Evolutionary conservation across 441 rosid species (phyloP), one percentile per base, ranked within the genome.

Genomic region (Bruguiera hainesii): DNA sequence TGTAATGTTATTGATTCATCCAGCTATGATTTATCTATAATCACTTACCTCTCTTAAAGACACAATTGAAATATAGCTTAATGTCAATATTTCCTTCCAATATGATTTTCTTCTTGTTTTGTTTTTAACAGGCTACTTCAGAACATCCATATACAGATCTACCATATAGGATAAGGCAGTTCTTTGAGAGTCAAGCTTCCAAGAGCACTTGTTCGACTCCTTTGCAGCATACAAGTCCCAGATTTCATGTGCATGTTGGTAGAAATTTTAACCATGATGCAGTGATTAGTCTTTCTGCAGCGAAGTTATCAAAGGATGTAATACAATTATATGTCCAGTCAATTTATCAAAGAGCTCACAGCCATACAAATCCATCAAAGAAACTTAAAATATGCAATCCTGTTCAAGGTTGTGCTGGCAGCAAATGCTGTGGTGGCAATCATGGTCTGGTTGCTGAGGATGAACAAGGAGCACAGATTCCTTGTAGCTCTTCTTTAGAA

Each of bases 111-210:
- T 20, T 20, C 4, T 53, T 35, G 23, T 23, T 23, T 23, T 23
- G 23, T 42, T 77, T 64, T 42, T 50, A 67, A 68, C 86, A 95
- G 98, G 98, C 98, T 78, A 92, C 98, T 78, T 95, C 99, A 67
- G 89, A 83, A 73, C 71, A 84, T 76, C 90, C 97, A 67, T 72
- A 58, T 75, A 50, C 61, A 31, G 82, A 65, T 65, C 89, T 95
- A 57, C 98, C 99, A 28, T 57, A 46, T 67, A 78, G 65, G 75
- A 66, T 95, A 73, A 85, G 73, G 84, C 85, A 89, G 59, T 90
- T 90, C 75, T 95, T 95, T 72, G 79, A 79, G 81, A 76, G 83
- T 67, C 83, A 80, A 71, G 58, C 69, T 60, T 83, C 85, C 71
- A 75, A 84, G 66, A 72, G 74, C 63, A 64, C 71, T 72, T 80